Evolutionary conservation across 2,329 filamentous ascomycete species (phyloP).

Genomic region (Pyricularia grisea): DNA sequence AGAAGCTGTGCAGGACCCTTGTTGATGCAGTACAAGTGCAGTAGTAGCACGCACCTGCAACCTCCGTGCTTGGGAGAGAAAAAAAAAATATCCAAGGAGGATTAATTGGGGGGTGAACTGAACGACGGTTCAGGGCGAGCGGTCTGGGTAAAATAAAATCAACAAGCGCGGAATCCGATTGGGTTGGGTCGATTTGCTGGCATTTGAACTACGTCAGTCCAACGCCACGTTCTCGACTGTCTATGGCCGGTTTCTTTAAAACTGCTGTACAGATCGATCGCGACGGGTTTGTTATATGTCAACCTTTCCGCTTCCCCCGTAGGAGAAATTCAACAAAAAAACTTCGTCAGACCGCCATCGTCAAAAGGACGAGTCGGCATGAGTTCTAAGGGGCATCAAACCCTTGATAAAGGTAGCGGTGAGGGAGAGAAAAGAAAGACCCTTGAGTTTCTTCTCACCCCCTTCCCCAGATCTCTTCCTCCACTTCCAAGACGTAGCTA

Average conservation of each 20-base stretch:
- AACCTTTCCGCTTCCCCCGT: not conserved
- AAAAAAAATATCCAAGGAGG: not conserved
- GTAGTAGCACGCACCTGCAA: not conserved
- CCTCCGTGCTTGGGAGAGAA: not conserved
- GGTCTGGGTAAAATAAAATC: conserved; percentile 1
- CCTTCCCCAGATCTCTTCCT: not conserved
- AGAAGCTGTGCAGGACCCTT: not conserved
- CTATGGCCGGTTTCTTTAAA: not conserved
- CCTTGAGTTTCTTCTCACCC: not conserved
- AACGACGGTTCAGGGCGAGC: not conserved
- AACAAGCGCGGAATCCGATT: conserved; percentile 1
- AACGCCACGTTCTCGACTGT: not conserved
- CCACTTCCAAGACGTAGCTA: not conserved
- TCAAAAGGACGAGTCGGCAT: not conserved
- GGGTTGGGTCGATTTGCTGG: not conserved
- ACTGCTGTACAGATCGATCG: not conserved
- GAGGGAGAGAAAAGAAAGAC: not conserved
- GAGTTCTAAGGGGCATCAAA: not conserved
- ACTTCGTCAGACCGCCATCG: not conserved
- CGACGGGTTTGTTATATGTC: not conserved
- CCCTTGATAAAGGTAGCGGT: not conserved
- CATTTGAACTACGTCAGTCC: not conserved
- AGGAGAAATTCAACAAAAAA: not conserved
- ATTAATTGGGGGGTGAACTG: not conserved
- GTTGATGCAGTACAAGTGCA: not conserved